Evolutionary conservation across 1,139 yeast genomes (phyloP), one percentile per base, ranked within the genome.

Genomic region (Groenewaldozyma auringiensis): DNA sequence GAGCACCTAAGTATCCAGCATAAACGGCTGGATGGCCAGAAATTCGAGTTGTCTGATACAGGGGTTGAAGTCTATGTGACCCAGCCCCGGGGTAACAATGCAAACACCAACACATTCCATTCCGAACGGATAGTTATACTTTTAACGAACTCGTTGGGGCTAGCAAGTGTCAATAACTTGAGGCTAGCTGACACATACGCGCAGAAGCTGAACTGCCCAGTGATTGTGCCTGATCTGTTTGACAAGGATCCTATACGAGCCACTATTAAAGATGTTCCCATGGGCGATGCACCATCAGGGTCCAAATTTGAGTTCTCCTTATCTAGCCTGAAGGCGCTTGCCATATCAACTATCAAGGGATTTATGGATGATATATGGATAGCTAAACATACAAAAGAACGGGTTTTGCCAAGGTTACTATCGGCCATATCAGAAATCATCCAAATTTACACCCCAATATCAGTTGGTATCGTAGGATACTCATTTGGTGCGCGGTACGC

Each of bases 401-500:
- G 63, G 52, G 60, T 64, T 2, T 52, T 56, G 56, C 65, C 63
- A 1, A 51, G 53, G 8, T 50, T 67, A 11, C 54, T 63, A 22
- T 47, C 55, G 4, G 56, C 63, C 2, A 52, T 68, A 20, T 58
- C 65, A 3, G 70, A 66, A 40, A 56, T 67, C 16, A 51, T 64
- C 17, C 62, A 60, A 4, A 60, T 61, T 0, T 66, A 64, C 51
- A 57, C 55, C 14, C 70, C 70, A 3, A 47, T 56, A 22, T 59
- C 55, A 18, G 52, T 65, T 2, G 61, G 65, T 1, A 55, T 68
- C 3, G 54, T 67, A 33, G 71, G 72, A 2, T 68, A 67, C 47
- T 65, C 71, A 13, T 67, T 63, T 51, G 72, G 72, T n/a, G 70
- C 63, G 3, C 58, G 66, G 40, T 64, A 65, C 38, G 70, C 60